Conservation (phyloP, 2,329 filamentous ascomycete genomes). For the Sclerotinia spermophila region DNA sequence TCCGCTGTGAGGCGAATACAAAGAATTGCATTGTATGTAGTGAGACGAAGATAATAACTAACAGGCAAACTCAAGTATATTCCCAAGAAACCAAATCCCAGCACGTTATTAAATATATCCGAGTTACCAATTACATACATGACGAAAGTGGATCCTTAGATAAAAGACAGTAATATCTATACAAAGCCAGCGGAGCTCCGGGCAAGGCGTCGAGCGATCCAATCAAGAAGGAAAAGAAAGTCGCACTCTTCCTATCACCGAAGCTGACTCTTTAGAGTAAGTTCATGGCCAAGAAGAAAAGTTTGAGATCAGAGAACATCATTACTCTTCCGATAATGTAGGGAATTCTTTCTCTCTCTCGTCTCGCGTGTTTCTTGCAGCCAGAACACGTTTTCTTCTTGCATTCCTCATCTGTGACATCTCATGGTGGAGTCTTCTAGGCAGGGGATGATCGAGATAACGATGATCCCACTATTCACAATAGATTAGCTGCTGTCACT, state of each 20-base stretch:
- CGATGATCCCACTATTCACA: background rate
- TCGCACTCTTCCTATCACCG: background rate
- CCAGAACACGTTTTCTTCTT: background rate
- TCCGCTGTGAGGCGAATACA: background rate
- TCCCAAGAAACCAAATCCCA: background rate
- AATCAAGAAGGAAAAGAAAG: too few species aligned
- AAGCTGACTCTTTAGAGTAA: background rate
- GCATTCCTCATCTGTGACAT: constrained; percentile 14
- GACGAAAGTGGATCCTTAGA: background rate
- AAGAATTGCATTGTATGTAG: background rate
- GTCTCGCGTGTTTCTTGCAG: background rate
- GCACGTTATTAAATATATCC: background rate
- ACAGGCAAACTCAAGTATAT: background rate
- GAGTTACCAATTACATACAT: background rate
- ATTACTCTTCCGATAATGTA: background rate
- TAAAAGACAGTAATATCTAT: background rate
- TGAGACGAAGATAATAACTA: background rate
- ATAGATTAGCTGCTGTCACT: background rate
- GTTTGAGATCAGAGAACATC: background rate
- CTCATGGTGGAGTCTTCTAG: background rate
- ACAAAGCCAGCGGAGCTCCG: background rate
- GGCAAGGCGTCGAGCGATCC: too few species aligned
- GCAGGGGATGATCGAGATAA: background rate
- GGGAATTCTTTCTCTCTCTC: background rate
- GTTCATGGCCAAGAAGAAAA: background rate